Conservation (phyloP, 2,329 filamentous ascomycete genomes). For the Ophiostoma novo-ulmi region DNA sequence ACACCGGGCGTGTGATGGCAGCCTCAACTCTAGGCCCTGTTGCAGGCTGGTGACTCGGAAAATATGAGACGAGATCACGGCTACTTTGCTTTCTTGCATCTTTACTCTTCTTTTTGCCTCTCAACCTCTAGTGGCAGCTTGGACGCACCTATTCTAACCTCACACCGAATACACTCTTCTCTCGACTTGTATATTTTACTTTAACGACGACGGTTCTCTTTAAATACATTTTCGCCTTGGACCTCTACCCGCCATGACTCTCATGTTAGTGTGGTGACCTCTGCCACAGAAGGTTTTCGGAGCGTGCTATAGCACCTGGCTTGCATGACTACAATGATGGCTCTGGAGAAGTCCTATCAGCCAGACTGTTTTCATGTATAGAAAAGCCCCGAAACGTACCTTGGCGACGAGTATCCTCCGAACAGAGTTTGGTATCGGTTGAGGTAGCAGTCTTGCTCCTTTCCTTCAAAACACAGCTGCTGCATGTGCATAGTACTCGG, state of each 20-base stretch:
- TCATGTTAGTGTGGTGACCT: neutral
- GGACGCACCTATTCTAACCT: neutral
- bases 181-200: neutral
- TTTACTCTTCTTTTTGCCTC: neutral
- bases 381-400: neutral
- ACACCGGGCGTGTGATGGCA: constrained; percentile 45
- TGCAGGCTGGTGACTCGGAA: neutral
- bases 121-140: neutral
- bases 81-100: neutral
- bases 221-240: neutral
- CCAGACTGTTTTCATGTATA: neutral
- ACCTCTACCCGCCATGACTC: neutral
- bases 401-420: neutral
- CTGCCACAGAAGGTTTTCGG: neutral
- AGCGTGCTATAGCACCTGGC: neutral
- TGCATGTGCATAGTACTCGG: neutral
- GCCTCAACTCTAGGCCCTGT: neutral
- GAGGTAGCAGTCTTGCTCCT: neutral
- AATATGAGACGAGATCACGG: neutral
- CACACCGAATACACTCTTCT: neutral
- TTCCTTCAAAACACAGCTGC: neutral
- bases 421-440: neutral
- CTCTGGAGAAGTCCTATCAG: neutral
- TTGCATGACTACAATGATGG: neutral
- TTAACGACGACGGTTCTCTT: neutral